Conservation (phyloP, 306 rosid species). For the Medicago arabica region DNA sequence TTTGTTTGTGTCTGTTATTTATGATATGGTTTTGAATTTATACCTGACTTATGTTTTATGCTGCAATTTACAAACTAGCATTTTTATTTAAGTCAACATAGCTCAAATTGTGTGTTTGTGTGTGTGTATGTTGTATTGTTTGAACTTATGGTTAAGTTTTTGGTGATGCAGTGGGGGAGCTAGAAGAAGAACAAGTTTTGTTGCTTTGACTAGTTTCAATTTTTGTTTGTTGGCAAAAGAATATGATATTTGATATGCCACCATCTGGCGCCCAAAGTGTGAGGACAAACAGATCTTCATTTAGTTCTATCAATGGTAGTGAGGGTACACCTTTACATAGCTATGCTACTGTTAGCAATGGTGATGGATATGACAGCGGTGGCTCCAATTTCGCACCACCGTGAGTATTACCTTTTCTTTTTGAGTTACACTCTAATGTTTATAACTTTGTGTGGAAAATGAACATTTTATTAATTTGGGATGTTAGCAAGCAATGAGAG, state of each 20-base stretch:
- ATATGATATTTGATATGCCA: conserved; percentile 73
- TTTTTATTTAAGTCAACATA: conserved; percentile 11
- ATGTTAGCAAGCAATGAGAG: not conserved
- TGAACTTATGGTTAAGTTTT: conserved; percentile 14
- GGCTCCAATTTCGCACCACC: conserved; percentile 76
- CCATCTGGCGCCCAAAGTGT: conserved; percentile 65
- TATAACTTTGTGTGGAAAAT: not conserved
- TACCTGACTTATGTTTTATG: conserved; percentile 8
- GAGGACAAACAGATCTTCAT: conserved; percentile 67
- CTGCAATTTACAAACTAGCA: conserved; percentile 6
- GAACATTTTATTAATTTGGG: conserved; percentile 8
- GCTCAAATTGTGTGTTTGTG: conserved; percentile 17
- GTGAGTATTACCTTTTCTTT: conserved; percentile 56
- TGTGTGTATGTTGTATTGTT: not conserved
- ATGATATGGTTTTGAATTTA: conserved; percentile 17
- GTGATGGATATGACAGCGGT: conserved; percentile 76
- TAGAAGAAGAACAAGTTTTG: conserved; percentile 21
- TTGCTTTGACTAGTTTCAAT: conserved; percentile 41
- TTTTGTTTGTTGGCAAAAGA: conserved; percentile 36
- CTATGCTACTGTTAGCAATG: conserved; percentile 54
- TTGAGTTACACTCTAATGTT: not conserved
- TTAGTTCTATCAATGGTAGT: conserved; percentile 66
- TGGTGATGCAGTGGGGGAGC: conserved; percentile 33
- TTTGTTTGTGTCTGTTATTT: conserved; percentile 3
- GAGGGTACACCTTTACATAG: conserved; percentile 60